phyloP scores from a whole-genome alignment of 495 filamentous ascomycete species.

The Penicillium silybi region DNA sequence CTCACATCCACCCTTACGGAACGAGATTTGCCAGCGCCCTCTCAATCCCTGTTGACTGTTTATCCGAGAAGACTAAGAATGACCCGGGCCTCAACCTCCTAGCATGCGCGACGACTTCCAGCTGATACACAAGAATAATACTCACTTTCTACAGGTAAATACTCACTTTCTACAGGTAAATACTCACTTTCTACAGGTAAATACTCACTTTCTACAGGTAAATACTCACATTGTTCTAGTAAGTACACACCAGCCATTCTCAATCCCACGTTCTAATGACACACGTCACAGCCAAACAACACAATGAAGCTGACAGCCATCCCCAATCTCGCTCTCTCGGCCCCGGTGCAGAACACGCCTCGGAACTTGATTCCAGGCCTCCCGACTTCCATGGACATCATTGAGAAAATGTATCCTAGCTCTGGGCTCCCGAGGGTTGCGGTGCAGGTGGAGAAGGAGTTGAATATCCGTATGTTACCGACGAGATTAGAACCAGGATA shows the following conservation, averaged over 20 bases:
- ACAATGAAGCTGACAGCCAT: conserved; percentile 19
- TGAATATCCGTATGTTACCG: conserved; percentile 8
- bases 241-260: not conserved
- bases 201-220: too few species aligned
- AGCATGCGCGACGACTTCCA: not conserved
- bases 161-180: not conserved
- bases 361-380: conserved; percentile 13
- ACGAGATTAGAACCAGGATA: not conserved
- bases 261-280: not conserved
- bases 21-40: too few species aligned
- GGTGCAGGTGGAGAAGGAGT: conserved; percentile 7
- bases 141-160: not conserved
- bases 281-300: not conserved
- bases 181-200: not conserved
- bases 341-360: conserved; percentile 1
- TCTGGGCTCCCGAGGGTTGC: conserved; percentile 14
- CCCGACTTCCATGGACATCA: conserved; percentile 3
- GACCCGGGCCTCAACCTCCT: not conserved
- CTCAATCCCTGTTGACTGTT: not conserved
- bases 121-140: too few species aligned
- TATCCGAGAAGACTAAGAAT: not conserved
- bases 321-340: conserved; percentile 11
- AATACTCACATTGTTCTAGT: not conserved
- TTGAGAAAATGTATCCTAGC: conserved; percentile 15
- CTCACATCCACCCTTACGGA: not conserved